These are phyloP conservation scores for Colletotrichum kahawae DNA, from an alignment of 2,329 filamentous ascomycete species.

Conservation along the genomic window DNA sequence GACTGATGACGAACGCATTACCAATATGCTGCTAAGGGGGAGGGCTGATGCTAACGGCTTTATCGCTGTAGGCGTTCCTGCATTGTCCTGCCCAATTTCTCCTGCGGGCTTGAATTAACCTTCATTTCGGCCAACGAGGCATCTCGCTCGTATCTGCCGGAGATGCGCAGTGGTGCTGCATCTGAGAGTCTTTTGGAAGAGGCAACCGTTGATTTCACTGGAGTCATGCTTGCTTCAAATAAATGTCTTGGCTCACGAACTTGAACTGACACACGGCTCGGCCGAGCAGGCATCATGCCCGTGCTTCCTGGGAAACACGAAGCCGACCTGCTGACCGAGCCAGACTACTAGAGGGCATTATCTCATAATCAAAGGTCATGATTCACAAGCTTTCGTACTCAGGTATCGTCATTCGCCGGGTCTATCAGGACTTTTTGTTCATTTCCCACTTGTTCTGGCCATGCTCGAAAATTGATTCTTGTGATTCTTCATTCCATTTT, in stretches of 20 bases:
- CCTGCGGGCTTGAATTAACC: too few relatives aligned
- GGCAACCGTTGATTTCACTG: not conserved
- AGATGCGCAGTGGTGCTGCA: too few relatives aligned
- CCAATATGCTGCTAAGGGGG: not conserved
- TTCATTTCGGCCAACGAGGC: too few relatives aligned
- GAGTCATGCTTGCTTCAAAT: not conserved
- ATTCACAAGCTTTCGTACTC: slow-evolving; percentile 20
- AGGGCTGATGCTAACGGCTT: too few relatives aligned
- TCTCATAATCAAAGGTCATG: slow-evolving; percentile 18
- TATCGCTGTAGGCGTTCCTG: not conserved
- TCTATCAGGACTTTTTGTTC: slow-evolving; percentile 4
- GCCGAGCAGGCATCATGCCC: not conserved
- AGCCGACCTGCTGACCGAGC: not conserved
- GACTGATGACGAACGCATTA: not conserved
- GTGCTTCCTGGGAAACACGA: not conserved
- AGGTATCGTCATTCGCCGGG: slow-evolving; percentile 11
- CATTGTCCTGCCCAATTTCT: too few relatives aligned
- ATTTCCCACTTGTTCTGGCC: not conserved
- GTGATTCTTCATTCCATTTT: slow-evolving; percentile 42
- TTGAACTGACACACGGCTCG: not conserved
- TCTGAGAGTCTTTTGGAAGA: too few relatives aligned
- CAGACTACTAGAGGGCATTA: not conserved
- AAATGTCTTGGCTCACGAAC: not conserved
- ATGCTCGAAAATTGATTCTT: slow-evolving; percentile 13
- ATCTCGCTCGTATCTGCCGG: too few relatives aligned